Percentiles rank a stretch among this genome's conserved stretches.
These are phyloP conservation scores for Pulveroboletus frians DNA, from an alignment of 768 basidiomycete genomes.

Conservation along the genomic window DNA sequence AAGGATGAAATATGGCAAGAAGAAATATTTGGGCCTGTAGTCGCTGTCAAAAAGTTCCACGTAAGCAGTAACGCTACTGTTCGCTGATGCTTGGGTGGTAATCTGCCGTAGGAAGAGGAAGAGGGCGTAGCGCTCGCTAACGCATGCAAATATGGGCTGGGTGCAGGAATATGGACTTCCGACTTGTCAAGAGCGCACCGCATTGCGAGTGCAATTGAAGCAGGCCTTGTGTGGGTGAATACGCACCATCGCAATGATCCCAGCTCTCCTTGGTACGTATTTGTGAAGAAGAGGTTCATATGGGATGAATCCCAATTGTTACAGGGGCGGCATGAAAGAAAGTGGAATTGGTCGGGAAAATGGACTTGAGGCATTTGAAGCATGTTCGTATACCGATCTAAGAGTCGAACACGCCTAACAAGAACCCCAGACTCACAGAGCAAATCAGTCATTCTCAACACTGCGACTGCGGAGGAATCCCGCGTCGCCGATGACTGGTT, in stretches of 20 bases:
- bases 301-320: constrained; percentile 4
- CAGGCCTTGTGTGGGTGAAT: constrained; percentile 84
- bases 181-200: constrained; percentile 73
- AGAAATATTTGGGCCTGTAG: constrained; percentile 85
- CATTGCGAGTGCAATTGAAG: constrained; percentile 61
- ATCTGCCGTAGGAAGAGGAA: constrained; percentile 43
- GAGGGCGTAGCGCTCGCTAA: constrained; percentile 72
- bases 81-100: background rate
- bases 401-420: constrained; percentile 1
- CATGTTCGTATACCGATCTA: constrained; percentile 45
- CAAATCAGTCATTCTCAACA: constrained; percentile 76
- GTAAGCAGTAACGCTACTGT: constrained; percentile 33
- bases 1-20: constrained; percentile 72
- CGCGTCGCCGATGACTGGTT: constrained; percentile 73
- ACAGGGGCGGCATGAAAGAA: constrained; percentile 85
- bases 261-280: constrained; percentile 71
- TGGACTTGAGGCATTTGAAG: constrained; percentile 73
- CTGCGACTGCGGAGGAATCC: constrained; percentile 56
- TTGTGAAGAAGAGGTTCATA: background rate
- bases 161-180: constrained; percentile 76
- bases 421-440: constrained; percentile 65
- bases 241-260: constrained; percentile 89
- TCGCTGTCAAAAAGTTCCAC: constrained; percentile 54
- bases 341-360: constrained; percentile 87
- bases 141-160: constrained; percentile 72